These are phyloP conservation scores for Penicillium ochrochloron DNA, from an alignment of 495 filamentous ascomycete species.

Conservation along the genomic window DNA sequence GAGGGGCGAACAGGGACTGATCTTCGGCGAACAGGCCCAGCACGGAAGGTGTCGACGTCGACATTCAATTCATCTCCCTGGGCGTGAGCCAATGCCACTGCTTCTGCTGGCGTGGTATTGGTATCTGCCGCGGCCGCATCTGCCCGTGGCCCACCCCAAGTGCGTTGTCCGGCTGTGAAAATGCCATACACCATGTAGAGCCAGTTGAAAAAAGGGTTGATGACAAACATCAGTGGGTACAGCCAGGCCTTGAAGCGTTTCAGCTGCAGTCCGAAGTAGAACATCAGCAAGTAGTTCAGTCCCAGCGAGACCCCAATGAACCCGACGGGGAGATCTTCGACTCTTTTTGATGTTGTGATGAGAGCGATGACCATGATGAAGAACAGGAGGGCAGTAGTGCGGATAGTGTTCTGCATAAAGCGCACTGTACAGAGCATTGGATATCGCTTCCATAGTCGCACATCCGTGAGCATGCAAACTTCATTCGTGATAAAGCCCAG, in stretches of 20 bases:
- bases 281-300: constrained; percentile 93
- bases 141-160: constrained; percentile 94
- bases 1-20: constrained; percentile 71
- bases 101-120: constrained; percentile 79
- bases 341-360: constrained; percentile 78
- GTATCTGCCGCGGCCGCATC: constrained; percentile 86
- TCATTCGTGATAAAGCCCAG: constrained; percentile 98
- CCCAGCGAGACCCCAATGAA: constrained; percentile 96
- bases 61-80: constrained; percentile 91
- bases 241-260: constrained; percentile 91
- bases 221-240: constrained; percentile 92
- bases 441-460: constrained; percentile 88
- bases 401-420: constrained; percentile 96
- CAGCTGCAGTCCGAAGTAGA: constrained; percentile 90
- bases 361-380: constrained; percentile 93
- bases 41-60: constrained; percentile 86
- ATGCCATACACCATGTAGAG: constrained; percentile 89
- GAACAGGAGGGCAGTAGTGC: constrained; percentile 93
- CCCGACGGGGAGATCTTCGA: constrained; percentile 81
- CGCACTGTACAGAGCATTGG: constrained; percentile 86
- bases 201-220: constrained; percentile 99
- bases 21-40: constrained; percentile 57
- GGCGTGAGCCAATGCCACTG: constrained; percentile 76
- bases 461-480: constrained; percentile 96
- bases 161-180: constrained; percentile 93